Percentiles rank a stretch among this genome's conserved stretches.
Evolutionary conservation across 2,329 filamentous ascomycete species (phyloP).

Genomic region (Rosellinia necatrix): DNA sequence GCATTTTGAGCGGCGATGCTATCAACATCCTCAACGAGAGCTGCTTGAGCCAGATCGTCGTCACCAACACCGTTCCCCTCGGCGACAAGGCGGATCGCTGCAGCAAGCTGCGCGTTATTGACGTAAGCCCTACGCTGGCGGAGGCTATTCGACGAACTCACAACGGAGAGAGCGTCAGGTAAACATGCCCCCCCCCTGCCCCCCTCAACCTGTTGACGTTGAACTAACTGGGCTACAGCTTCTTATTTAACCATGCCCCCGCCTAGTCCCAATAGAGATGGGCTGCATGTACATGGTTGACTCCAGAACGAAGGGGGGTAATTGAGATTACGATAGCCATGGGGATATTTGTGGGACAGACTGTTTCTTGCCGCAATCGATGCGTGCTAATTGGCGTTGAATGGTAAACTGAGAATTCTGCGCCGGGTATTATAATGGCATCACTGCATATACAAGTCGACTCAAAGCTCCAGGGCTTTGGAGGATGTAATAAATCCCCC

Average conservation of each 20-base stretch:
- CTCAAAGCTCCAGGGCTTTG: constrained; percentile 1
- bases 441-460: constrained; percentile 25
- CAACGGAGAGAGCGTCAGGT: constrained; percentile 64
- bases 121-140: constrained; percentile 73
- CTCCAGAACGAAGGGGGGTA: neutral
- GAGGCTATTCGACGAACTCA: constrained; percentile 63
- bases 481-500: constrained; percentile 12
- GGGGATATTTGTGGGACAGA: constrained; percentile 3
- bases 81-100: constrained; percentile 74
- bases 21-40: constrained; percentile 74
- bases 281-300: neutral
- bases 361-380: neutral
- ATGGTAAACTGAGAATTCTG: constrained; percentile 14
- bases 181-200: constrained; percentile 34
- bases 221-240: constrained; percentile 30
- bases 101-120: constrained; percentile 73
- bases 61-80: constrained; percentile 80
- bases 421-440: constrained; percentile 4
- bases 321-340: neutral
- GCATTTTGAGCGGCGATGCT: constrained; percentile 72
- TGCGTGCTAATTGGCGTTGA: constrained; percentile 23
- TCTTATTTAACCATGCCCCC: constrained; percentile 42
- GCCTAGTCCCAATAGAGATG: constrained; percentile 25
- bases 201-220: constrained; percentile 40
- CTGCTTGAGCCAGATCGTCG: constrained; percentile 70